Evolutionary conservation across 2,329 filamentous ascomycete genomes (phyloP).

Genomic region (Ambrosiella cleistominuta): DNA sequence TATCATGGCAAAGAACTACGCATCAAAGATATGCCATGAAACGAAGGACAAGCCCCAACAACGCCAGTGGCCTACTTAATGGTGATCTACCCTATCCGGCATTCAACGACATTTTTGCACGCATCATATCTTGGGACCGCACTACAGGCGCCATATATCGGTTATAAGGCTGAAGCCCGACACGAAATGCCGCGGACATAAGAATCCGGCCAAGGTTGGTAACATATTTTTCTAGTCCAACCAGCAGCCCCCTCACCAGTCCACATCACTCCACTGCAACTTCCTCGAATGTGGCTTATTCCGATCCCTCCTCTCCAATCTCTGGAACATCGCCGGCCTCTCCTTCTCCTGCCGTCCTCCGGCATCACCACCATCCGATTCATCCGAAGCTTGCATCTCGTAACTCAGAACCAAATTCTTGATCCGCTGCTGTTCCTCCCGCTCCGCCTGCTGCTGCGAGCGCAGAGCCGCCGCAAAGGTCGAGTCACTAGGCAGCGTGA

Average conservation of each 20-base stretch:
- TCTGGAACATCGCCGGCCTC: conserved; percentile 29
- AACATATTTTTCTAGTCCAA: no score
- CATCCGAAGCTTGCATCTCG: conserved; percentile 71
- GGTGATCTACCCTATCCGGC: no score
- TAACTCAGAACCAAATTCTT: conserved; percentile 96
- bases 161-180: no score
- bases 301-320: conserved; percentile 42
- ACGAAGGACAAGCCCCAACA: no score
- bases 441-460: conserved; percentile 82
- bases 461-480: conserved; percentile 94
- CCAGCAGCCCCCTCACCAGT: conserved; percentile 50
- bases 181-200: no score
- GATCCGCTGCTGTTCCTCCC: conserved; percentile 94
- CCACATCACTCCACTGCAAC: conserved; percentile 87
- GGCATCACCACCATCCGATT: conserved; percentile 41
- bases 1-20: no score
- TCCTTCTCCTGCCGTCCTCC: conserved; percentile 23
- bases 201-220: no score
- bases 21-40: no score
- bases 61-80: no score
- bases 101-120: no score
- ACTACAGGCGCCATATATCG: no score
- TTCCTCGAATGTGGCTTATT: conserved; percentile 71
- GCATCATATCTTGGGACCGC: no score
- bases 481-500: conserved; percentile 79